Evolutionary conservation across 225 moss, liverwort and hornwort genomes (phyloP).

Genomic region (Straminergon stramineum): DNA sequence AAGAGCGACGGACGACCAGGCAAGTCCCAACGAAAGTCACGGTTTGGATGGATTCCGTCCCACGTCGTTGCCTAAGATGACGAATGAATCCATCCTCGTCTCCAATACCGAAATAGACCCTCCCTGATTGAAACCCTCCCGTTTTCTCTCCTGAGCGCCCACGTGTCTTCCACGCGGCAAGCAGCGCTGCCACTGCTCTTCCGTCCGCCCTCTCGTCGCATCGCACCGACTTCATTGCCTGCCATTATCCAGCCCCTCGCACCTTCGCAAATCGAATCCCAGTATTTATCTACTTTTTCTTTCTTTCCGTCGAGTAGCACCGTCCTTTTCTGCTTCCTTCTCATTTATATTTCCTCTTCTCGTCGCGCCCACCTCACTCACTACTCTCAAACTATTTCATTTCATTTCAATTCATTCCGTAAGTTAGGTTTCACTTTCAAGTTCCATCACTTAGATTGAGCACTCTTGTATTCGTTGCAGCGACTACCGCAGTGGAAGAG

Average conservation of each 20-base stretch:
- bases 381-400: background rate
- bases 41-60: background rate
- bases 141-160: background rate
- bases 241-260: background rate
- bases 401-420: too few relatives aligned
- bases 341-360: background rate
- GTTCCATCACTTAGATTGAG: background rate
- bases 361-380: background rate
- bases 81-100: background rate
- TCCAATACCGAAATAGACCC: background rate
- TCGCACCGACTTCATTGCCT: background rate
- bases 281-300: too few relatives aligned
- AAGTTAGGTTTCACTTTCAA: background rate
- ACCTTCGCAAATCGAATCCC: background rate
- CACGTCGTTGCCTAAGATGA: background rate
- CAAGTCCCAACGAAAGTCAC: background rate
- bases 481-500: background rate
- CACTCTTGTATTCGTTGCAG: background rate
- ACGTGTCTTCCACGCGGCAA: background rate
- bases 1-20: background rate
- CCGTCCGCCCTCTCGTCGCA: background rate
- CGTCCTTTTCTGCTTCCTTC: background rate
- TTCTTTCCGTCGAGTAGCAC: background rate
- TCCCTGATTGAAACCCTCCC: background rate
- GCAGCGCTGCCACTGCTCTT: background rate